Evolutionary conservation across 2,329 filamentous ascomycete genomes (phyloP).

Genomic region (Cladophialophora immunda): DNA sequence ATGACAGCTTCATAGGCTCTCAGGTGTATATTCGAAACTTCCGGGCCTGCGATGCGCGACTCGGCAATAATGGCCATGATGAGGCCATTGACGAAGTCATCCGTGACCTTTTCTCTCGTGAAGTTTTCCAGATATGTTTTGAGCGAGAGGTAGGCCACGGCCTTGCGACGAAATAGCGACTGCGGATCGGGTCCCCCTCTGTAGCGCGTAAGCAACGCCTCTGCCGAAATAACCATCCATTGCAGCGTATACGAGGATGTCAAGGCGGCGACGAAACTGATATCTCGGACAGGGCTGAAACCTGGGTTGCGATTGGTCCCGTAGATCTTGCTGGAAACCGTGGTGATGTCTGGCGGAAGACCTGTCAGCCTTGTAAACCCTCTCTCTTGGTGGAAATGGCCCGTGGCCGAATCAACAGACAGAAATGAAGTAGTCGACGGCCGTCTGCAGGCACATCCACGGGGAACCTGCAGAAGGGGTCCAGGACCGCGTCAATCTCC

Average conservation of each 20-base stretch:
- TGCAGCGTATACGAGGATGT: background rate
- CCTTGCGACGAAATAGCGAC: conserved; percentile 5
- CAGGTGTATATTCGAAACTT: conserved; percentile 2
- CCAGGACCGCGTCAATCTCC: background rate
- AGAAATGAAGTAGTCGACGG: conserved; percentile 3
- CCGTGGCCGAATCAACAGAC: background rate
- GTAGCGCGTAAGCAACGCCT: conserved; percentile 1
- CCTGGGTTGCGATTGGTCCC: background rate
- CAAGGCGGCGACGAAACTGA: background rate
- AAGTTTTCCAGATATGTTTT: background rate
- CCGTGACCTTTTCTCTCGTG: background rate
- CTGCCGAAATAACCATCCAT: conserved; percentile 5
- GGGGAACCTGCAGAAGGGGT: conserved; percentile 9
- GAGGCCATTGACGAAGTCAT: conserved; percentile 8
- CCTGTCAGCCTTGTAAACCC: background rate
- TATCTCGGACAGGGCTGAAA: conserved; percentile 1
- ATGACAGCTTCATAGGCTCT: background rate
- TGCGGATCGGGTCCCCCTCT: background rate
- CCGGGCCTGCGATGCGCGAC: background rate
- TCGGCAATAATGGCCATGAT: conserved; percentile 5
- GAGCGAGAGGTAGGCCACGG: background rate
- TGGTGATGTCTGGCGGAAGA: background rate
- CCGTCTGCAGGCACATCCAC: background rate
- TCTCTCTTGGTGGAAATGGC: background rate
- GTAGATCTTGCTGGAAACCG: background rate